Evolutionary conservation across 495 filamentous ascomycete species (phyloP), one percentile per base, ranked within the genome.

Genomic region (Neurospora sp.): DNA sequence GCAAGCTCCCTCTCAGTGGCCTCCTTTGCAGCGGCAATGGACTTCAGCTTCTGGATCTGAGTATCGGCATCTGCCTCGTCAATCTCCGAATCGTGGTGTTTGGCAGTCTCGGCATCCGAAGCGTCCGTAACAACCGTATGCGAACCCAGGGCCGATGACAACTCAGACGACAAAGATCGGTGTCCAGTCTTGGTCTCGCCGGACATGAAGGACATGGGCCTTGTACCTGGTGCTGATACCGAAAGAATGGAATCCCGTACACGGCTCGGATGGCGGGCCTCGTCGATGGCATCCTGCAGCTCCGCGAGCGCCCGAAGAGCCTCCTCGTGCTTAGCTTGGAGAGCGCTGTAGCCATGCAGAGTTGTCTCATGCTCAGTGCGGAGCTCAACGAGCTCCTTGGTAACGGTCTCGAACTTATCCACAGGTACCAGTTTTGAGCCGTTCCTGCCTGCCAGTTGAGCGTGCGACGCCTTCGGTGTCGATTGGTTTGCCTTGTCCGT

Each of bases 121-220:
- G 69, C 73, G 37, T 85, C 84, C 76, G 90, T 86, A 77, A 84
- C 83, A 76, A 89, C 89, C 79, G 87, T 86, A 76, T 88, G 90
- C 79, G 93, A 94, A 79, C 91, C 93, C 89, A 91, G 92, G 89
- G 86, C 93, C 85, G 91, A 98, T 84, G 93, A 97, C 82, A 97
- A 90, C 82, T 98, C 94, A 89, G 94, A 94, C 74, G 93, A 97
- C 79, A 98, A 93, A 82, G 94, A 97, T 81, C 91, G 94, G 82
- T 85, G 90, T 84, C 89, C 91, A 86, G 89, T 86, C 81, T 89
- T 94, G 79, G 87, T 86, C 76, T 90, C 91, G 83, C 88, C 90
- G 83, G 90, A 88, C 93, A 98, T 92, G 94, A 97, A 97, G 91
- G 94, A 96, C 70, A 88, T 85, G 16, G 94, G 93, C 70, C 94